Conservation (phyloP, 768 basidiomycete species). For the Auricularia sp. region DNA sequence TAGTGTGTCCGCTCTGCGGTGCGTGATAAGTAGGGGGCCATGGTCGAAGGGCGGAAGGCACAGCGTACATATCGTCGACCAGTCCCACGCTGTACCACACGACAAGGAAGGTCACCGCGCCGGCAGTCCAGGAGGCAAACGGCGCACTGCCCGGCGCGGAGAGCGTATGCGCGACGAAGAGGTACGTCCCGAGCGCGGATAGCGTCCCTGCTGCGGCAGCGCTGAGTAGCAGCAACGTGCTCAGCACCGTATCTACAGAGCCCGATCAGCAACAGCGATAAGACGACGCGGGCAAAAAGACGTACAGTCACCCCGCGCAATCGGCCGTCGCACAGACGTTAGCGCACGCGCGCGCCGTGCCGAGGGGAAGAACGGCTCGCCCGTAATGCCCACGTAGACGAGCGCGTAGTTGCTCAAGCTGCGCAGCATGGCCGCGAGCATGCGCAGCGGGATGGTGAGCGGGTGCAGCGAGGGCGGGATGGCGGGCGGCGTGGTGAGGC, state of each 20-base stretch:
- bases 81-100: conserved; percentile 76
- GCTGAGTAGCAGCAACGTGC: conserved; percentile 45
- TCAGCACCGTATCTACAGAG: conserved; percentile 35
- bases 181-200: conserved; percentile 70
- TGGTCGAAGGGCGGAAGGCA: neutral
- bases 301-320: conserved; percentile 27
- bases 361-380: conserved; percentile 55
- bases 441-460: conserved; percentile 20
- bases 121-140: conserved; percentile 65
- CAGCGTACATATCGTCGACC: conserved; percentile 58
- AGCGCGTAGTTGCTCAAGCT: conserved; percentile 57
- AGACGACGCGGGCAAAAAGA: conserved; percentile 32
- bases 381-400: conserved; percentile 66
- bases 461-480: conserved; percentile 13
- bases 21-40: neutral
- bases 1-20: conserved; percentile 45
- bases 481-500: conserved; percentile 21
- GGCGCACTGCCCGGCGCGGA: conserved; percentile 61
- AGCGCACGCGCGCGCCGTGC: conserved; percentile 47
- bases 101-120: conserved; percentile 69
- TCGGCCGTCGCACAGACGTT: conserved; percentile 29
- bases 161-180: conserved; percentile 81
- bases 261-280: conserved; percentile 39
- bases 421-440: conserved; percentile 28
- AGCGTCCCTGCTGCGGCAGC: conserved; percentile 74